phyloP scores from a whole-genome alignment of 2,329 filamentous ascomycete species.

The Neodidymelliopsis sp. region DNA sequence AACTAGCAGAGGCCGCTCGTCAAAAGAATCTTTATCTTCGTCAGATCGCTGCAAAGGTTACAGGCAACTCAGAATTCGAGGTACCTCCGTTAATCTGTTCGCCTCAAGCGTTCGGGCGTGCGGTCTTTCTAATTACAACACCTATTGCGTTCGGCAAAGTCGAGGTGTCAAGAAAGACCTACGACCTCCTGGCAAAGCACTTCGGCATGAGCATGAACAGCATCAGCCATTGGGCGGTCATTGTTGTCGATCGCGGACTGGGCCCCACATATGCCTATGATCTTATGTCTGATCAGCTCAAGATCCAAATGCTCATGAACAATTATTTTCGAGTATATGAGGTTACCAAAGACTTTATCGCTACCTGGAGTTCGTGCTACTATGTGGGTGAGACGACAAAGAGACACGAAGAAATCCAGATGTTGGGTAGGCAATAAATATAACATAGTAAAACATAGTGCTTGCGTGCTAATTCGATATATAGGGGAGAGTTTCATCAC shows the following conservation, averaged over 20 bases:
- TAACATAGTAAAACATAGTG: no score
- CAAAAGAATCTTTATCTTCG: conserved; percentile 16
- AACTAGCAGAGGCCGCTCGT: conserved; percentile 15
- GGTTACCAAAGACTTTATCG: conserved; percentile 8
- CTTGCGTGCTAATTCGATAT: neutral
- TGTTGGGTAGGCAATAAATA: neutral
- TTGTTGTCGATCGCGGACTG: conserved; percentile 14
- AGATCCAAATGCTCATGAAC: conserved; percentile 20
- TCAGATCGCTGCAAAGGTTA: conserved; percentile 15
- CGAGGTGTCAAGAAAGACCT: conserved; percentile 12
- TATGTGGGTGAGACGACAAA: conserved; percentile 20
- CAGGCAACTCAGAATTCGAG: conserved; percentile 19
- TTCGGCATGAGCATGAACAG: conserved; percentile 23
- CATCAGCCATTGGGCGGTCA: conserved; percentile 17
- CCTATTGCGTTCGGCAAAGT: conserved; percentile 18
- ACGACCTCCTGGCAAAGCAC: conserved; percentile 18
- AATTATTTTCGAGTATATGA: conserved; percentile 22
- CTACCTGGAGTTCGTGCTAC: conserved; percentile 20
- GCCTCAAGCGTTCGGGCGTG: conserved; percentile 6
- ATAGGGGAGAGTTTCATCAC: conserved; percentile 15
- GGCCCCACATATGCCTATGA: conserved; percentile 17
- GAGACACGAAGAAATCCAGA: conserved; percentile 15
- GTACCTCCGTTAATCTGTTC: conserved; percentile 19
- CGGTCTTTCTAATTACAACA: conserved; percentile 19
- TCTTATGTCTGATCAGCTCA: conserved; percentile 18